Evolutionary conservation across 768 basidiomycete species (phyloP).

Genomic region (Rhodotorula sphaerocarpa): DNA sequence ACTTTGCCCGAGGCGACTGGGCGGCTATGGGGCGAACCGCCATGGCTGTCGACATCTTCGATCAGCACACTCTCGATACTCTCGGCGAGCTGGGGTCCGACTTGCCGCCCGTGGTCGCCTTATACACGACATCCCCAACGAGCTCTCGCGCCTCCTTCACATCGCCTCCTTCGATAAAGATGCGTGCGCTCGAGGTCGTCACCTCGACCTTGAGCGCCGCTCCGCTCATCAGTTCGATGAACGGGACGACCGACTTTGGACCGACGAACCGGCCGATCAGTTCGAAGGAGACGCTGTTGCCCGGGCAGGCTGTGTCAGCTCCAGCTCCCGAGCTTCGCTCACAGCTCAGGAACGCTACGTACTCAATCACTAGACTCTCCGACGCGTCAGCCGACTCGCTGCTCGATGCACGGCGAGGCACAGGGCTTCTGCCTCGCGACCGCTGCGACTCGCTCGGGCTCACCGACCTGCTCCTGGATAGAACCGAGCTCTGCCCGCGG

Average conservation of each 20-base stretch:
- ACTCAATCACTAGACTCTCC: neutral
- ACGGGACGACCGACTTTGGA: neutral
- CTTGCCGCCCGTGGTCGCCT: neutral
- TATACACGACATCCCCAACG: neutral
- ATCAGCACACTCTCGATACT: neutral
- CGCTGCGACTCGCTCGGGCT: neutral
- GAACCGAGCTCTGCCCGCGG: too few species aligned
- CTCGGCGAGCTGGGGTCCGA: neutral
- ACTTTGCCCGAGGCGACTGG: too few species aligned
- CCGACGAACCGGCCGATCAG: neutral
- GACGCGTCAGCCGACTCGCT: too few species aligned
- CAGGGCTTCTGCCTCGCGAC: neutral
- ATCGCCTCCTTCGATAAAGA: neutral
- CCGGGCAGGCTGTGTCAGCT: too few species aligned
- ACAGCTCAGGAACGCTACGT: neutral
- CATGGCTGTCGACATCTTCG: too few species aligned
- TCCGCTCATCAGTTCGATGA: neutral
- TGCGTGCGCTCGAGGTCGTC: too few species aligned
- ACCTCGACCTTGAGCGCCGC: neutral
- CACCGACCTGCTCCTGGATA: too few species aligned
- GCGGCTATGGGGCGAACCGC: too few species aligned
- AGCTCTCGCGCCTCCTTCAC: neutral
- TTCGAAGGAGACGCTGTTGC: neutral
- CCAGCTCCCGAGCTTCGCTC: too few species aligned
- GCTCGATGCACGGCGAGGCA: neutral